Evolutionary conservation across 345 rosid genomes (phyloP).

Genomic region (Gossypium raimondii): DNA sequence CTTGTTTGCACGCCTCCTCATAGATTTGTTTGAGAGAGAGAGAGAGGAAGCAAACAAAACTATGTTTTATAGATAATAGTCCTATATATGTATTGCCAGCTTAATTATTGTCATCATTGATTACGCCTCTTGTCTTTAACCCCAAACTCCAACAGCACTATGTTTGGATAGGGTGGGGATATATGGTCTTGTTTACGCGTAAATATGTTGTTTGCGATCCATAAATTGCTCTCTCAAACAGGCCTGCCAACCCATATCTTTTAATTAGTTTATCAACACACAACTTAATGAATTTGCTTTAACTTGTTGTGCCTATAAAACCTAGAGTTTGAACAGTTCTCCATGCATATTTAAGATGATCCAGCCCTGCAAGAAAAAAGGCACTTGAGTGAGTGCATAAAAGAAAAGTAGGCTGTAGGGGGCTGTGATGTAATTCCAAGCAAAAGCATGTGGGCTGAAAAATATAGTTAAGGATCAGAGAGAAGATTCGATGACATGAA

Average conservation of each 20-base stretch:
- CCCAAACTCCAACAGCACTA: conserved; percentile 6
- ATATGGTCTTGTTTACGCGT: too few relatives aligned
- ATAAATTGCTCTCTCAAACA: background rate
- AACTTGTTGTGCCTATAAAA: background rate
- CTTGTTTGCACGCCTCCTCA: conserved; percentile 32
- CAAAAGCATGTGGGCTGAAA: background rate
- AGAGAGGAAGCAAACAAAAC: background rate
- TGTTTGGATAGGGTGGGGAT: too few relatives aligned
- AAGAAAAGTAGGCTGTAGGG: background rate
- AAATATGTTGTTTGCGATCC: background rate
- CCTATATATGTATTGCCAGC: background rate
- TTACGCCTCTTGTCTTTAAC: conserved; percentile 24
- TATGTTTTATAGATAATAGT: background rate
- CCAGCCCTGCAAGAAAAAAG: background rate
- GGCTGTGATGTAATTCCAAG: background rate
- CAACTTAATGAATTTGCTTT: background rate
- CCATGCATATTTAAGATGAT: background rate
- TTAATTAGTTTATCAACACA: background rate
- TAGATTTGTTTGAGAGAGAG: background rate
- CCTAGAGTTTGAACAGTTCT: background rate
- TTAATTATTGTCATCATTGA: conserved; percentile 34
- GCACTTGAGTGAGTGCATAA: conserved; percentile 7
- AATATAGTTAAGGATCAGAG: conserved; percentile 11
- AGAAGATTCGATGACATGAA: conserved; percentile 10
- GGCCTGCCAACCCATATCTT: background rate